These are phyloP conservation scores for Thalassiosira livingstoniorum DNA, from an alignment of 352 stramenopile genomes.

Conservation along the genomic window DNA sequence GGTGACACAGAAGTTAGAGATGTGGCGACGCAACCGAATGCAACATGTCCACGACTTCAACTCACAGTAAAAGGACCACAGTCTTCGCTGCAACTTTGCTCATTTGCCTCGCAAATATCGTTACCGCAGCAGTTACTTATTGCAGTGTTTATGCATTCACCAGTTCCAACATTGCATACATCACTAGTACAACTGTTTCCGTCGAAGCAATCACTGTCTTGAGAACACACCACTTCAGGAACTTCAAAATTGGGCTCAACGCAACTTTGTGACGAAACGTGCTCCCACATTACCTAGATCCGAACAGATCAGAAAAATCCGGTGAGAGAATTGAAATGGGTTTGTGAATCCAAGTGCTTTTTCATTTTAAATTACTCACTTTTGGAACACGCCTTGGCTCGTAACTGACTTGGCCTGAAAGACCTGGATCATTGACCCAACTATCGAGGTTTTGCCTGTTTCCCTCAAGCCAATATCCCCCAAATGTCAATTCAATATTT, in stretches of 20 bases:
- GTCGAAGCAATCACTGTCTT: not conserved
- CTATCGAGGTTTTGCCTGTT: not conserved
- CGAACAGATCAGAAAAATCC: not conserved
- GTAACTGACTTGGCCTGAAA: not conserved
- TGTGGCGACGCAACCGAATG: too few relatives aligned
- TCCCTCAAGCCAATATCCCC: not conserved
- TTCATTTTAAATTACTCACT: not conserved
- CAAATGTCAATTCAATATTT: not conserved
- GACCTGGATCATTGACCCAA: not conserved
- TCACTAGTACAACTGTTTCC: not conserved
- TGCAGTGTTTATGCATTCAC: not conserved
- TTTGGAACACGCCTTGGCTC: not conserved
- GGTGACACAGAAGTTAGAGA: too few relatives aligned
- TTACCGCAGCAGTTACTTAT: not conserved
- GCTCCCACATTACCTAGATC: not conserved
- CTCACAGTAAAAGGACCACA: not conserved
- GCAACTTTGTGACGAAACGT: not conserved
- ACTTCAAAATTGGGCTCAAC: not conserved
- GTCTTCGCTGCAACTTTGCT: not conserved
- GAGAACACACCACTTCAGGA: not conserved
- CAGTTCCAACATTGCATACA: not conserved
- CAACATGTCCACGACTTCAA: too few relatives aligned
- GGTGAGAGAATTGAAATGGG: not conserved
- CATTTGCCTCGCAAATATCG: not conserved
- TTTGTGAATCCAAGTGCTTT: not conserved